Base-by-base conservation (phyloP, 108 stramenopile genomes). In the Pseudonitzschia pungens region DNA sequence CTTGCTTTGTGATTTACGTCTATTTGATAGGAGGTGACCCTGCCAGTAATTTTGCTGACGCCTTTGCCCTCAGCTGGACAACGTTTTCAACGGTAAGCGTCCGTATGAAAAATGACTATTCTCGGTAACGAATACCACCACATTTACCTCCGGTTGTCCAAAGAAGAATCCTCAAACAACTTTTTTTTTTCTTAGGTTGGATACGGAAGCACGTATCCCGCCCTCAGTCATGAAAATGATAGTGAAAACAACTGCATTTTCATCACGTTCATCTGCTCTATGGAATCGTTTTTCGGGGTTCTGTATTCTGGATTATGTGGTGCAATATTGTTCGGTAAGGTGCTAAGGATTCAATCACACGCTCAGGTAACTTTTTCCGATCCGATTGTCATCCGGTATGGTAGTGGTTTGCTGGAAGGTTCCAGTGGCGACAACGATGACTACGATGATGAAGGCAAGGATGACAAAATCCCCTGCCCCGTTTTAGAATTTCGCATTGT, bases 271-370 rank as follows among this genome's bases (percentile, higher is more conserved):
- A 65, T 92, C 40, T 89, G 89, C 60, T 86, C 83, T 18, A 74
- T 90, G 5, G 92, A 90, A 56, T 83, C 89, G 16, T 86, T 88
- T 50, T 10, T 89, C 22, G 89, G 92, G 15, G 87, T 92, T 12
- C 77, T 89, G 0, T 92, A 86, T 63, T 82, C 88, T 28, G 89
- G 92, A 4, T 83, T 85, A 41, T 90, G 89, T 74, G 86, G 87
- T 24, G 92, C 92, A 41, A 87, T 92, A 56, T 74, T 92, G 14
- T 87, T 92, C 69, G 86, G 84, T n/a, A 92, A 92, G 66, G 89
- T 92, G 0, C 56, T 87, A 48, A 79, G 89, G 54, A 83, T 88
- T 45, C 89, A 92, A 68, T 75, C 62, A 43, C 79, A 83, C 20
- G 92, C 89, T 12, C 89, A 90, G 70, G 89, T 90, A 2, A 70